Evolutionary conservation across 495 filamentous ascomycete species (phyloP), one percentile per base, ranked within the genome.

Genomic region (Pseudoneurospora amorphoporcata): DNA sequence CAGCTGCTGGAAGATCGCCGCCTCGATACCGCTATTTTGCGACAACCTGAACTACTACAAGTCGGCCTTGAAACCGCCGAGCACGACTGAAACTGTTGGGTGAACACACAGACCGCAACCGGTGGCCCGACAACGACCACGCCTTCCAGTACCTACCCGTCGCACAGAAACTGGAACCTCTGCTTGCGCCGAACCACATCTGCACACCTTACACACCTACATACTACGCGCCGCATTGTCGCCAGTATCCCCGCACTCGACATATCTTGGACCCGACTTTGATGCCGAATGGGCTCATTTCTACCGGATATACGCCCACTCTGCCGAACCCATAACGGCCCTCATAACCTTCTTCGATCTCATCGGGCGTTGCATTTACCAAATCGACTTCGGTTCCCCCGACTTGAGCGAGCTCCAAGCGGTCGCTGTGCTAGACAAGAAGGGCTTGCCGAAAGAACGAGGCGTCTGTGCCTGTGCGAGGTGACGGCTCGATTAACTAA

Each of bases 401-500:
- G 43, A 39, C 12, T 41, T 69, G 35, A 39, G 45, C 23, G 10
- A 70, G 68, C 39, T 68, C 37, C n/a, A 35, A 45, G n/a, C n/a
- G 45, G 58, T 69, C 68, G 68, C 71, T 19, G 68, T 58, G 68
- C 29, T n/a, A 37, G 68, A 72, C 69, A 53, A 41, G 70, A 19
- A 43, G 43, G 29, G 69, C 14, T 73, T 17, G 71, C 38, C 68
- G 40, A 39, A 71, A 61, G 74, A 65, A 65, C 69, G 32, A 29
- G 69, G 70, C 69, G 72, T 65, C 71, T 70, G 68, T 72, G 68
- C 71, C 39, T 72, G 73, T 75, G 70, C 74, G 72, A 73, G 70
- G 74, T 77, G 78, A 79, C 77, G 73, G 72, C 65, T 71, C 73
- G 70, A 65, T 65, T 39, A 41, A 78, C 79, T 81, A 76, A 81